Evolutionary conservation across 116 monocot species (phyloP), one percentile per base, ranked within the genome.

Genomic region (Papilionanthe hybrid): DNA sequence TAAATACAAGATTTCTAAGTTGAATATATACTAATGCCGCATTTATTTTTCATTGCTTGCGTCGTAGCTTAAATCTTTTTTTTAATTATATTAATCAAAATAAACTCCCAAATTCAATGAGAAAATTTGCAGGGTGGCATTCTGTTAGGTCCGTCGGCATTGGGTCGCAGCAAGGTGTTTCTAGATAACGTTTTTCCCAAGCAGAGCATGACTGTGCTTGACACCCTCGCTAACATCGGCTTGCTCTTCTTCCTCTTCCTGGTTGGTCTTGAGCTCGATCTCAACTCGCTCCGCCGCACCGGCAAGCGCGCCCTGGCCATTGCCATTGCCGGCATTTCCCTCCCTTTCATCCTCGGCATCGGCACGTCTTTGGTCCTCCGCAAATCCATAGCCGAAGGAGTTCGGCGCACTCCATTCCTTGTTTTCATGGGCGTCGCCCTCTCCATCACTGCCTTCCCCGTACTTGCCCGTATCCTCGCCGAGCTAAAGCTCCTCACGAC

Each of bases 401-500:
- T 77, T 60, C 67, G 41, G 8, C n/a, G 25, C 27, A 68, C 76
- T 41, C 82, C 82, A 15, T 82, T 82, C 77, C 82, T 82, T 32
- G 77, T 82, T 50, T 82, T 82, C 77, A 82, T 82, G 82, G 82
- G 82, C 77, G 82, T 82, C 9, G 56, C 82, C 23, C 69, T 82
- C n/a, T 82, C 82, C 42, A 82, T 82, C 50, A 82, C 82, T 12
- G 82, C 82, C 32, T 81, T 81, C 29, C 81, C 81, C 17, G 81
- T 81, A 13, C 65, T 81, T 4, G 81, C 81, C 5, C 81, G 81
- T 10, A 81, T 81, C 28, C 65, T 81, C 0, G 81, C 81, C 4
- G 81, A 81, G 81, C 81, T 81, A 25, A 82, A 82, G 69, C 77
- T 82, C 23, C 82, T 82, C 50, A 82, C 82, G 15, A 82, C 82